Evolutionary conservation across 495 filamentous ascomycete genomes (phyloP), one percentile per base, ranked within the genome.

Genomic region (Daldinia grandis): DNA sequence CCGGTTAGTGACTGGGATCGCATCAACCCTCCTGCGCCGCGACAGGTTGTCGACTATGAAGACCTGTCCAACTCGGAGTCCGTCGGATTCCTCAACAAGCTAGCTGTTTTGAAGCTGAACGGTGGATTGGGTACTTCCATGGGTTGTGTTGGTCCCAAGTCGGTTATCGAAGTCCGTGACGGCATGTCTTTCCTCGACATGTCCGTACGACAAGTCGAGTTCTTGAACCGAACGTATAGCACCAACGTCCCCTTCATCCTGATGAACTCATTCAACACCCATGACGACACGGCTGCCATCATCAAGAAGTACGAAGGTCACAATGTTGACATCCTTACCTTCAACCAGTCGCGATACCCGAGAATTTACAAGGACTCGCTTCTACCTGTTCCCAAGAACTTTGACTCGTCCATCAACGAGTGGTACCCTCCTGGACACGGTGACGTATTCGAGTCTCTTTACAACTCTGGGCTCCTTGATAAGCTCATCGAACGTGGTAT

Each of bases 221-320:
- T 94, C 87, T 90, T 99, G 66, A 99, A 99, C 89, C 92, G 94
- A 78, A 98, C 92, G 49, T 98, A 97, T 85, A 89, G 91, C 73
- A 93, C 97, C 81, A 97, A 97, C 79, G 95, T 99, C 21, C 95
- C 95, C 44, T 98, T 99, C 84, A 91, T 99, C 70, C 89, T 99
- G 77, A 99, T 99, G 95, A 99, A 99, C 89, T 98, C 95, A 62
- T 99, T 99, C 91, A 99, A 99, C 87, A 99, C 95, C 78, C 93
- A 98, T 81, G 90, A 95, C 75, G 95, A 99, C 79, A 99, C 95
- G 65, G 91, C 93, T 72, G 95, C 92, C 80, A 99, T 99, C 84
- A 99, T 99, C 85, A 98, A 98, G 90, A 99, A 99, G 86, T 99
- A 99, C 84, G 95, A 99, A 84, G 96, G 95, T 70, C 96, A 99